phyloP scores from a whole-genome alignment of 768 basidiomycete species.

The Filobasidium floriforme region DNA sequence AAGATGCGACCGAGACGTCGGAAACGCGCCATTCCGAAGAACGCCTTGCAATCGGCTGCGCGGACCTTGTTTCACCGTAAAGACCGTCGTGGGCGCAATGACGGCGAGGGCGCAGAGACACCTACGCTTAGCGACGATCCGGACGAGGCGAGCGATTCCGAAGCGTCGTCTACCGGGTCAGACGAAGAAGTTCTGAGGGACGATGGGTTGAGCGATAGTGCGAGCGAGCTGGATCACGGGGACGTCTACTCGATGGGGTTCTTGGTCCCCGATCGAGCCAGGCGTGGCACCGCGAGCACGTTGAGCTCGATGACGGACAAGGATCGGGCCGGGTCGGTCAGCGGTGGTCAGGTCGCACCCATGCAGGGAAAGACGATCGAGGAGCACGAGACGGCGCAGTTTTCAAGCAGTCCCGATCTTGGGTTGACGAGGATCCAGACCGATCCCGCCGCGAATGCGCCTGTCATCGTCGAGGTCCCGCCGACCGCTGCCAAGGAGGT shows the following conservation, averaged over 20 bases:
- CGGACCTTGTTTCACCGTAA: slow-evolving; percentile 17
- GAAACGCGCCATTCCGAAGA: slow-evolving; percentile 6
- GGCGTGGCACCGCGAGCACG: slow-evolving; percentile 24
- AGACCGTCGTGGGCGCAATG: slow-evolving; percentile 20
- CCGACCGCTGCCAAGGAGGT: neutral
- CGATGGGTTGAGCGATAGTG: slow-evolving; percentile 59
- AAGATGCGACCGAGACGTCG: slow-evolving; percentile 26
- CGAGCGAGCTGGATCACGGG: slow-evolving; percentile 39
- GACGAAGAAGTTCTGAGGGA: slow-evolving; percentile 56
- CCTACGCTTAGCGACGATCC: neutral
- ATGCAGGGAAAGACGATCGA: slow-evolving; percentile 20
- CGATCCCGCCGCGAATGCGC: neutral
- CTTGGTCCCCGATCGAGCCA: slow-evolving; percentile 28
- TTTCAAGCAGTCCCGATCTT: slow-evolving; percentile 9
- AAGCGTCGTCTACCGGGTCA: slow-evolving; percentile 48
- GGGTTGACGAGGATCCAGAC: neutral
- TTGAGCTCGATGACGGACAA: slow-evolving; percentile 32
- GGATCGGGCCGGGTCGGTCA: slow-evolving; percentile 17
- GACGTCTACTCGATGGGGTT: slow-evolving; percentile 35
- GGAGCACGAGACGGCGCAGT: slow-evolving; percentile 10
- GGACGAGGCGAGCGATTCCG: slow-evolving; percentile 62
- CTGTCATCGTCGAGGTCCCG: slow-evolving; percentile 11
- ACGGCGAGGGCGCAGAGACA: neutral
- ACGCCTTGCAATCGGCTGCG: slow-evolving; percentile 12
- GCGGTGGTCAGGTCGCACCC: slow-evolving; percentile 5